Percentiles rank a stretch among this genome's conserved stretches.
phyloP scores from a whole-genome alignment of 768 basidiomycete species.

The Mycena maculata region DNA sequence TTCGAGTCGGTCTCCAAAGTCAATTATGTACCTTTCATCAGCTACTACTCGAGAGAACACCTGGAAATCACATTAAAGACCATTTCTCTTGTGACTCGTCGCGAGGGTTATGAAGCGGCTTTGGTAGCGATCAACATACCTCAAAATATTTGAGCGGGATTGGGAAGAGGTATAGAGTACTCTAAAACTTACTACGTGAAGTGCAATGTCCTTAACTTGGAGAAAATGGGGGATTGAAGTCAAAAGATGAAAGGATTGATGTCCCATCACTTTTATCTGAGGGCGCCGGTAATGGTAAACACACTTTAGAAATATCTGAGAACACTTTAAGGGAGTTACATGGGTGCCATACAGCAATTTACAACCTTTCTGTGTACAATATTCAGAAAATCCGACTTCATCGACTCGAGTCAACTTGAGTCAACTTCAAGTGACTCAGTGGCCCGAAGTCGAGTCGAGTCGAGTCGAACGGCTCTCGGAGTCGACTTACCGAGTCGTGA shows the following conservation, averaged over 20 bases:
- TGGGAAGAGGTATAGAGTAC: conserved; percentile 17
- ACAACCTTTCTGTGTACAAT: neutral
- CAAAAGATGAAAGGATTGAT: conserved; percentile 13
- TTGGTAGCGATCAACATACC: conserved; percentile 6
- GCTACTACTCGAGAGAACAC: conserved; percentile 7
- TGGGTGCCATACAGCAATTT: neutral
- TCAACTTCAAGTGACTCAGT: neutral
- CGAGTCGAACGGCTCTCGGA: neutral
- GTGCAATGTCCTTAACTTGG: conserved; percentile 13
- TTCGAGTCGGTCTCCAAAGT: conserved; percentile 17
- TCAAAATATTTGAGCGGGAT: conserved; percentile 17
- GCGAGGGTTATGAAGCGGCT: conserved; percentile 14
- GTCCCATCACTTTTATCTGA: conserved; percentile 16
- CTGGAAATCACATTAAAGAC: conserved; percentile 10
- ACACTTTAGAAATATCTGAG: conserved; percentile 19
- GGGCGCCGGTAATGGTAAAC: conserved; percentile 11
- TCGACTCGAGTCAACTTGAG: neutral
- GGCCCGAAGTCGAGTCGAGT: neutral
- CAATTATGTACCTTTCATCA: conserved; percentile 8
- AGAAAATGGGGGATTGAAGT: conserved; percentile 17
- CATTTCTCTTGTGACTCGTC: conserved; percentile 8
- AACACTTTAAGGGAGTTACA: conserved; percentile 5
- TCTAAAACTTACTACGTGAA: conserved; percentile 8
- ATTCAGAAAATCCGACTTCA: neutral
- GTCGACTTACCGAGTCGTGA: neutral